Evolutionary conservation across 164 flowering plant genomes (phyloP).

Genomic region (Berberis vulgaris): DNA sequence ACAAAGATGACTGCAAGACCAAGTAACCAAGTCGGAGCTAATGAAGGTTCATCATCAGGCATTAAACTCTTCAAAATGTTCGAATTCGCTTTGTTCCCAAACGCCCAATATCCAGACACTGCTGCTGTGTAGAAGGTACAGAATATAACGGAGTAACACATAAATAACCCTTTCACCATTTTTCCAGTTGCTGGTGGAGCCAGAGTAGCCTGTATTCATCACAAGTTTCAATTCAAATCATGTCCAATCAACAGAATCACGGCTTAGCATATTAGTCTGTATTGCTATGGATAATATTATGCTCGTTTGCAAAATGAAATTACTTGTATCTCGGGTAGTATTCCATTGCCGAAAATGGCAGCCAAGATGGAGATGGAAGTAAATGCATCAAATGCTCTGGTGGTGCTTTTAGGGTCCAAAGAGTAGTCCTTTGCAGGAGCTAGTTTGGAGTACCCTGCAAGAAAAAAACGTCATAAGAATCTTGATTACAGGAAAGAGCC

Average conservation of each 20-base stretch:
- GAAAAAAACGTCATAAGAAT: no score
- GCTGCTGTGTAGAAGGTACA: slow-evolving; percentile 81
- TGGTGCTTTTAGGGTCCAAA: slow-evolving; percentile 36
- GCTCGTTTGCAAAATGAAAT: neutral
- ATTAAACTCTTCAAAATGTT: slow-evolving; percentile 70
- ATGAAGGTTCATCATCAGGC: slow-evolving; percentile 80
- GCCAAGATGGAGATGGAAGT: slow-evolving; percentile 89
- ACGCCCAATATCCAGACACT: slow-evolving; percentile 78
- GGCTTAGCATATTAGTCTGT: no score
- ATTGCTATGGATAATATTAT: no score
- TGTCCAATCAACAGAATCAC: neutral
- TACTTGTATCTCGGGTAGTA: slow-evolving; percentile 96
- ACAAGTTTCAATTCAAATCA: neutral
- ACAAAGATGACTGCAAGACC: slow-evolving; percentile 71
- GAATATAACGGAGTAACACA: slow-evolving; percentile 81
- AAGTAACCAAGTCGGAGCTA: slow-evolving; percentile 74
- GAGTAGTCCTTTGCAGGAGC: slow-evolving; percentile 75
- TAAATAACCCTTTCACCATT: slow-evolving; percentile 78
- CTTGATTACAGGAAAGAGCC: no score
- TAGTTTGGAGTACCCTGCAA: slow-evolving; percentile 50
- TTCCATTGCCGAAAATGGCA: slow-evolving; percentile 86
- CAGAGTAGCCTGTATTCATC: slow-evolving; percentile 73
- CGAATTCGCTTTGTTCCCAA: slow-evolving; percentile 66
- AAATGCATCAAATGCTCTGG: slow-evolving; percentile 66
- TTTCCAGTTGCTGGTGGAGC: slow-evolving; percentile 97